phyloP scores from a whole-genome alignment of 2,329 filamentous ascomycete genomes.

The Monosporascus ibericus region DNA sequence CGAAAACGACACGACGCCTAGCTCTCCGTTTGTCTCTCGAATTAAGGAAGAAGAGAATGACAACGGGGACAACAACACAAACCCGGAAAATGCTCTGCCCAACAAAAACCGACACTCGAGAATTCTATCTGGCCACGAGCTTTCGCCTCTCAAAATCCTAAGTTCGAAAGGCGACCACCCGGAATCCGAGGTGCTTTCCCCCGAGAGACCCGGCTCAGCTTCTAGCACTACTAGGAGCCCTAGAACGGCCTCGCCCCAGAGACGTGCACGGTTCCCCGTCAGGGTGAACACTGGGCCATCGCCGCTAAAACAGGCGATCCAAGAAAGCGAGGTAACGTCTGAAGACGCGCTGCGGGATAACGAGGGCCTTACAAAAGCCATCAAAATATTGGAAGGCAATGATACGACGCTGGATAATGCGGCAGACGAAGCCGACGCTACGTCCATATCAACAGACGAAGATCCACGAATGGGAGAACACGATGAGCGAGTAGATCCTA shows the following conservation, averaged over 20 bases:
- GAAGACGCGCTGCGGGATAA: constrained; percentile 51
- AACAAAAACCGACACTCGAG: constrained; percentile 46
- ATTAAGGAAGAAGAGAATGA: constrained; percentile 4
- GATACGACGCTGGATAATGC: constrained; percentile 27
- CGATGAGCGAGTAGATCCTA: constrained; percentile 44
- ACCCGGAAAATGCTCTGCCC: constrained; percentile 43
- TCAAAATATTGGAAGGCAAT: constrained; percentile 56
- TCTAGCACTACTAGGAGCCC: constrained; percentile 18
- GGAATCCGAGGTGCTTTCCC: constrained; percentile 21
- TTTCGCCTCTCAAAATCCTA: constrained; percentile 54
- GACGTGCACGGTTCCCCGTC: constrained; percentile 51
- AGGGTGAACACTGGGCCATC: constrained; percentile 36
- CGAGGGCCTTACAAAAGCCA: constrained; percentile 50
- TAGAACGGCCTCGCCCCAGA: constrained; percentile 41
- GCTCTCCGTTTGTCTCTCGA: constrained; percentile 11
- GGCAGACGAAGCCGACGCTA: constrained; percentile 24
- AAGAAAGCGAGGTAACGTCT: constrained; percentile 35
- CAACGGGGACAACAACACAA: constrained; percentile 7
- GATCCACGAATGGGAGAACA: constrained; percentile 16
- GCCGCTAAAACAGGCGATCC: constrained; percentile 12
- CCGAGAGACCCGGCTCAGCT: constrained; percentile 11
- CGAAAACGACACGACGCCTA: constrained; percentile 2
- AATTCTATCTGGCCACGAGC: constrained; percentile 50
- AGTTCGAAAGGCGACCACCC: constrained; percentile 17
- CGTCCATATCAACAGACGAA: constrained; percentile 23